These are phyloP conservation scores for Chloris gayana DNA, from an alignment of 176 grass and related monocot genomes.

Conservation along the genomic window DNA sequence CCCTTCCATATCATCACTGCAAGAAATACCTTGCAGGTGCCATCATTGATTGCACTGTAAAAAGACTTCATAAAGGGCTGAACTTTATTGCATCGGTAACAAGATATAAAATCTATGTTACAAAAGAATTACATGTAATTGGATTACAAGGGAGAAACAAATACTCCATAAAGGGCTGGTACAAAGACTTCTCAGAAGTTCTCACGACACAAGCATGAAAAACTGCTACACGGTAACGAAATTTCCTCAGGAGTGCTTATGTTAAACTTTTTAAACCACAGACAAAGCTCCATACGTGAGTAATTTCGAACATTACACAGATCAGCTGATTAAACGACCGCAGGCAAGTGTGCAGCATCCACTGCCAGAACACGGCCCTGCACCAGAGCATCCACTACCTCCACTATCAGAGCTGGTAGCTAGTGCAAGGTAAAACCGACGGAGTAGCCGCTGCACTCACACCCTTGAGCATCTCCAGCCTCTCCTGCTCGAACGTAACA, in stretches of 20 bases:
- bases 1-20: too few relatives aligned
- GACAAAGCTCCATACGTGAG: slow-evolving; percentile 7
- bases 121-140: too few relatives aligned
- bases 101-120: too few relatives aligned
- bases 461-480: slow-evolving; percentile 77
- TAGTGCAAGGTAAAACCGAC: slow-evolving; percentile 22
- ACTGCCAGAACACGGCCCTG: slow-evolving; percentile 45
- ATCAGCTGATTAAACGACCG: slow-evolving; percentile 58
- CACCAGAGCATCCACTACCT: slow-evolving; percentile 77
- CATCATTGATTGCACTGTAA: too few relatives aligned
- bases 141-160: too few relatives aligned
- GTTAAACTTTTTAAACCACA: slow-evolving; percentile 32
- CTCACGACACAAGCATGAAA: slow-evolving; percentile 34
- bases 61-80: too few relatives aligned
- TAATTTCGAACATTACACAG: too few relatives aligned
- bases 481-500: slow-evolving; percentile 90
- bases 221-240: slow-evolving; percentile 35
- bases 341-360: too few relatives aligned
- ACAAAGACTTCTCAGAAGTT: too few relatives aligned
- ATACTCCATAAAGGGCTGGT: too few relatives aligned
- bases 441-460: slow-evolving; percentile 40
- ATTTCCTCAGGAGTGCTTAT: slow-evolving; percentile 11
- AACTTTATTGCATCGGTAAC: too few relatives aligned
- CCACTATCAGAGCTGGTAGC: slow-evolving; percentile 90
- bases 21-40: too few relatives aligned